Evolutionary conservation across 2,329 filamentous ascomycete genomes (phyloP).

Genomic region (Fusarium goolgardi): DNA sequence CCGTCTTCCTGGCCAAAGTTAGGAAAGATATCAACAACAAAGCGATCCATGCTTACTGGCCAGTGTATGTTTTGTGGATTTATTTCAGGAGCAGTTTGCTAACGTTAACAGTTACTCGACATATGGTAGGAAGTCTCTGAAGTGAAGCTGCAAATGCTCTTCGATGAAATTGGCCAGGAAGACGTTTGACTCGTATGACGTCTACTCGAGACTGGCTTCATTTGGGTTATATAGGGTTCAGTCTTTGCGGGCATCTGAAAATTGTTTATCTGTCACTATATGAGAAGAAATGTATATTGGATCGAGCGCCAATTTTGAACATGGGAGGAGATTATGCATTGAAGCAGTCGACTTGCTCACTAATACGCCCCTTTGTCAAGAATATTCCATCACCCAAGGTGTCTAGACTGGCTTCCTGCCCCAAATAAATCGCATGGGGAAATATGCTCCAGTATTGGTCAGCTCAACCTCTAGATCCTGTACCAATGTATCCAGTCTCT

Average conservation of each 20-base stretch:
- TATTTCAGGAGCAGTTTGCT: background rate
- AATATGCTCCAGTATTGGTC: background rate
- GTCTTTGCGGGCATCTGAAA: background rate
- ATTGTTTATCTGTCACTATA: background rate
- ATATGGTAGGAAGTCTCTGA: constrained; percentile 5
- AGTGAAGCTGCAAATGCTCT: background rate
- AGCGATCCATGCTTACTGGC: constrained; percentile 39
- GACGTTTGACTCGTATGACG: background rate
- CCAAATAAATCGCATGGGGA: constrained; percentile 18
- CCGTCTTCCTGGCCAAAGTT: constrained; percentile 22
- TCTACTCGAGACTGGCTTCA: too few relatives aligned
- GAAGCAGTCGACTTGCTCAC: background rate
- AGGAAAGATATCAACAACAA: constrained; percentile 31
- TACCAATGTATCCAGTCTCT: background rate
- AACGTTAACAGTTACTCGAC: constrained; percentile 24
- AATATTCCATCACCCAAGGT: too few relatives aligned
- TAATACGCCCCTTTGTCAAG: background rate
- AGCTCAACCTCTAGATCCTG: background rate
- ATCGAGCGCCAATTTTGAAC: background rate
- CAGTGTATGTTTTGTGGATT: constrained; percentile 10
- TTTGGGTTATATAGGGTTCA: too few relatives aligned
- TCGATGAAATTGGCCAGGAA: background rate
- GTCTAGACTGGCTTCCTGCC: background rate
- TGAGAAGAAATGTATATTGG: too few relatives aligned
- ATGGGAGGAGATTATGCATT: background rate